These are phyloP conservation scores for Fusarium albosuccineum DNA, from an alignment of 2,329 filamentous ascomycete genomes.

Conservation along the genomic window DNA sequence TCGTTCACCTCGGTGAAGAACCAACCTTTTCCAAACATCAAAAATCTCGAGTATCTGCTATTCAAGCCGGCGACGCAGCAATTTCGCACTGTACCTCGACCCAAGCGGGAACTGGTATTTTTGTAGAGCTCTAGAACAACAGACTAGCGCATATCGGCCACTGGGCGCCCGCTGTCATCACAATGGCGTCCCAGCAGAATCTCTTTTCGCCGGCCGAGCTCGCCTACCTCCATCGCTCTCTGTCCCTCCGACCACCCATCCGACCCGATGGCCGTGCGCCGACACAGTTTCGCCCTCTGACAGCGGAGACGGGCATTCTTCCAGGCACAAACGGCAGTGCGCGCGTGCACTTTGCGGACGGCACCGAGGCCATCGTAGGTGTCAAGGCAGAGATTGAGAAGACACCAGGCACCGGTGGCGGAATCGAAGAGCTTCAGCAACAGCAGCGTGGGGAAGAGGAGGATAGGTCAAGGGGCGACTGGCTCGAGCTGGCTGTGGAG, in stretches of 20 bases:
- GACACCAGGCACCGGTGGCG: constrained; percentile 56
- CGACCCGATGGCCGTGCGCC: constrained; percentile 87
- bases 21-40: constrained; percentile 44
- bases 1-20: constrained; percentile 50
- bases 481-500: constrained; percentile 93
- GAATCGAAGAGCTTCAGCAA: too few species aligned
- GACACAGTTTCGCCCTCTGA: constrained; percentile 89
- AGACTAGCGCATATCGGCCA: not conserved
- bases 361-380: constrained; percentile 94
- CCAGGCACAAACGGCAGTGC: constrained; percentile 93
- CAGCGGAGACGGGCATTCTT: constrained; percentile 90
- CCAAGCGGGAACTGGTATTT: not conserved
- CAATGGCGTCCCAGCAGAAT: constrained; percentile 77
- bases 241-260: constrained; percentile 84
- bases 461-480: constrained; percentile 68
- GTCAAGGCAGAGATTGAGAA: constrained; percentile 95
- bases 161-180: constrained; percentile 9
- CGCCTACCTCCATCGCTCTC: constrained; percentile 91
- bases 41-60: constrained; percentile 12
- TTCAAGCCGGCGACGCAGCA: constrained; percentile 28
- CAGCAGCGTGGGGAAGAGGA: constrained; percentile 44
- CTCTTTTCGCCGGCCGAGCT: constrained; percentile 96
- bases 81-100: constrained; percentile 10
- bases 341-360: constrained; percentile 93
- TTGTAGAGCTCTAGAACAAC: not conserved